Base-by-base conservation (phyloP, 169 alveolate genomes). In the Plasmodium malariae region DNA sequence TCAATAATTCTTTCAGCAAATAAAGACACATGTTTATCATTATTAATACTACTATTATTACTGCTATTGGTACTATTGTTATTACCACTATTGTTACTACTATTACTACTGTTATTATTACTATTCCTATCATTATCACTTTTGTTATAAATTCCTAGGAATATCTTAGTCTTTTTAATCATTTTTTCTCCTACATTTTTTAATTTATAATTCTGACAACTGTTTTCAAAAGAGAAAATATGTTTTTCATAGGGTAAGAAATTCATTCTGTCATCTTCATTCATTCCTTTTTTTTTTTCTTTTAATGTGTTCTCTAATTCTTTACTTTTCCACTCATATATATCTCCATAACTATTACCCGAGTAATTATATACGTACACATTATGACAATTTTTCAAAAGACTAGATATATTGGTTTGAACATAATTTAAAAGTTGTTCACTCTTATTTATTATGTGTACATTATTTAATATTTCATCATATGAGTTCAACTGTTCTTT, bases 181-280 rank as follows among this genome's bases (percentile, higher is more conserved):
- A 37, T 49, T 34, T 55, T 32, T 57, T 83, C 67, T n/a, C 36
- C 85, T 34, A 83, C 45, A 83, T 43, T 83, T 30, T 83, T 14
- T 40, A 83, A 28, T 17, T 83, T 62, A 68, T 67, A 83, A 83
- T 83, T 54, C 54, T 67, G 14, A 7, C 24, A 24, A 28, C 7
- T 68, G 28, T 68, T n/a, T 34, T 78, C 89, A 21, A 54, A 67
- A 60, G 68, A 49, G 9, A 83, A 40, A 21, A 83, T 67, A 28
- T 65, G 17, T 68, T 72, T 57, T 83, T 83, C 86, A 60, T 32
- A 83, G n/a, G 91, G 91, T 6, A 83, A 73, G 30, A 83, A 12
- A 19, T 83, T 55, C 37, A 24, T 74, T 24, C 57, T 48, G 4
- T 5, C 12, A 30, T 24, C 28, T 12, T 34, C 21, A 4, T 12